phyloP scores from a whole-genome alignment of 2,329 filamentous ascomycete species.

The Scytalidium lignicola region DNA sequence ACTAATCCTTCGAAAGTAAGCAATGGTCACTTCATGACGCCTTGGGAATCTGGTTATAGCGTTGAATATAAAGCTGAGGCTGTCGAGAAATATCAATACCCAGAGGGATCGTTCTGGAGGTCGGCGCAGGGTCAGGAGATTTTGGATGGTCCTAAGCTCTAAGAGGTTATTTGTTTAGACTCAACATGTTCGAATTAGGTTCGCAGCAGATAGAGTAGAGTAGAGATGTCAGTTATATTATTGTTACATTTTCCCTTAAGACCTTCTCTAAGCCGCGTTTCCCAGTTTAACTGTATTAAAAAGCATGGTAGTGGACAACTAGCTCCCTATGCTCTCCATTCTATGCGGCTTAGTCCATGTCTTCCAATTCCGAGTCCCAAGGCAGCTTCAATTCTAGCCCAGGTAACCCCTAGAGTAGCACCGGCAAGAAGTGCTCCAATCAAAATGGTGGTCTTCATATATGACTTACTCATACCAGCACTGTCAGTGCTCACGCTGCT shows the following conservation, averaged over 20 bases:
- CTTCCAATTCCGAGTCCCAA: not conserved
- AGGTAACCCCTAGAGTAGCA: slow-evolving; percentile 2
- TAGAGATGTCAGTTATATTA: too few relatives aligned
- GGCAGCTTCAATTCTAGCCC: slow-evolving; percentile 3
- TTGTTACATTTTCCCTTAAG: too few relatives aligned
- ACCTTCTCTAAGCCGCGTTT: too few relatives aligned
- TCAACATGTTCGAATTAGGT: too few relatives aligned
- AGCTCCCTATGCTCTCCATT: not conserved
- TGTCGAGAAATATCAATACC: too few relatives aligned
- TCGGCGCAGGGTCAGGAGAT: too few relatives aligned
- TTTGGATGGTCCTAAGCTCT: too few relatives aligned
- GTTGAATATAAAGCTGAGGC: too few relatives aligned
- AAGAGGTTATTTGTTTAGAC: too few relatives aligned
- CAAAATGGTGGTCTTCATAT: slow-evolving; percentile 3
- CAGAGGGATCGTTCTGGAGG: too few relatives aligned
- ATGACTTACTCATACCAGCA: slow-evolving; percentile 32
- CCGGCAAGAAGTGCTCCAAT: slow-evolving; percentile 3
- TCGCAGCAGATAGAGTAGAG: too few relatives aligned
- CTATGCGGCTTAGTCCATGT: not conserved
- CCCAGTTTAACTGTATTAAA: too few relatives aligned
- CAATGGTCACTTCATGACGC: slow-evolving; percentile 81
- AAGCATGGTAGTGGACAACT: not conserved
- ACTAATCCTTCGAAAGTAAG: slow-evolving; percentile 70
- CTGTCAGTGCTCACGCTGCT: slow-evolving; percentile 30
- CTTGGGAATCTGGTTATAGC: slow-evolving; percentile 73